Evolutionary conservation across 129 eudicot genomes (phyloP), one percentile per base, ranked within the genome.

Genomic region (Smallanthus sonchifolius): DNA sequence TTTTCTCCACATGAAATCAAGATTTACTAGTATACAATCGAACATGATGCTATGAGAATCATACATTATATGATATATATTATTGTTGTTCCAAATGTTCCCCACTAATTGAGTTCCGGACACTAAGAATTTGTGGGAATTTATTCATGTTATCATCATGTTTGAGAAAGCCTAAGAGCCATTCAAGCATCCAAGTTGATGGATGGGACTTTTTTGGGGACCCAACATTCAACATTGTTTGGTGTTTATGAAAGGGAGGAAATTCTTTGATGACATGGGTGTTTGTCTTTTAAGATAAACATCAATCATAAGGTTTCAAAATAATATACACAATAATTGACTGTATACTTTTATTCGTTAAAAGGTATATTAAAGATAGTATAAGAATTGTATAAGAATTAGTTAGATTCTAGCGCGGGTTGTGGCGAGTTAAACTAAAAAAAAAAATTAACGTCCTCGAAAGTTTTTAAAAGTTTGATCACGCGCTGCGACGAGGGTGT

Each of bases 181-280:
- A 79, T 79, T 19, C 82, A 78, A 71, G 73, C 49, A 78, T 78
- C 45, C 72, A 78, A 70, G 82, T 62, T 78, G 82, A 78, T 62
- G 72, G 72, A 78, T 49, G 72, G 67, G 77, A 70, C 82, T 70
- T 63, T 44, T 36, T 38, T 63, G 40, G 77, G 82, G 78, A 65
- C 78, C 82, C 82, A 71, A 71, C 68, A 71, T 70, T 52, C 49
- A 43, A 79, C 40, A 38, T 78, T 79, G 78, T 72, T 79, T 72
- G 82, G 82, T 79, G 82, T 72, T 64, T 54, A 78, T 78, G 82
- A 52, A 52, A 40, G 57, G 57, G 78, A 70, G 67, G 70, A 51
- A 78, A 72, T 79, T 79, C 78, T 64, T 78, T 78, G 55, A 71
- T 78, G 74, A 76, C 75, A 67, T 67, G 10, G 69, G 59, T 76